Evolutionary conservation across 2,329 filamentous ascomycete genomes (phyloP), one percentile per base, ranked within the genome.

Genomic region (Botrytis tulipae): DNA sequence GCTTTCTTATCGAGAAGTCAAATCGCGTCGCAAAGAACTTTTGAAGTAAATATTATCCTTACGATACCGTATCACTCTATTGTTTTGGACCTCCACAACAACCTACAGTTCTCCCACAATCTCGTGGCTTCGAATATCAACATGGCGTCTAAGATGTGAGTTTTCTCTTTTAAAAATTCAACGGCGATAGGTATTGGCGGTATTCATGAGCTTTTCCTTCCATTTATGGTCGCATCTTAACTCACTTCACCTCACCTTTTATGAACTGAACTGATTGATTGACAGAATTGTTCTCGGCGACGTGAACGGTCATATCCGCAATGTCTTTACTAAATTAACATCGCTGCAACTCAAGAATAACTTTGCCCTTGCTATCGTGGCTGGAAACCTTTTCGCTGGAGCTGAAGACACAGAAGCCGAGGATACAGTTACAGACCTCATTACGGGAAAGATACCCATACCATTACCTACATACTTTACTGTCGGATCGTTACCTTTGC

Each of bases 401-500:
- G 87, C 92, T 71, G 85, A 90, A 61, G 85, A 88, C 20, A 85
- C 87, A 29, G 86, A 90, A 63, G 87, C 92, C 70, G 85, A 90
- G 59, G 86, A 88, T 20, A 81, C 83, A 16, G 83, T 96, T 8
- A 83, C 86, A 18, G 86, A 88, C 16, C 87, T 99, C 5, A 83
- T 98, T 0, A 83, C 88, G 40, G 94, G 94, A n/a, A 85, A 88
- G 18, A 90, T 97, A 70, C 81, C 86, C 35, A 85, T 98, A 7
- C 91, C 95, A 4, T 84, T 98, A 0, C 91, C 95, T 1, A 97
- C 92, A 14, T 99, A 99, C 84, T 99, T 98, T 81, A 93, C 93
- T 4, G 86, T 97, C 74, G 94, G 93, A 77, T 90, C 86, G 54
- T 86, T 86, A 65, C 84, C 91, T n/a, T 85, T 99, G 9, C 96